Evolutionary conservation across 2,329 filamentous ascomycete genomes (phyloP), one percentile per base, ranked within the genome.

Genomic region (Thermothelomyces thermophilus): DNA sequence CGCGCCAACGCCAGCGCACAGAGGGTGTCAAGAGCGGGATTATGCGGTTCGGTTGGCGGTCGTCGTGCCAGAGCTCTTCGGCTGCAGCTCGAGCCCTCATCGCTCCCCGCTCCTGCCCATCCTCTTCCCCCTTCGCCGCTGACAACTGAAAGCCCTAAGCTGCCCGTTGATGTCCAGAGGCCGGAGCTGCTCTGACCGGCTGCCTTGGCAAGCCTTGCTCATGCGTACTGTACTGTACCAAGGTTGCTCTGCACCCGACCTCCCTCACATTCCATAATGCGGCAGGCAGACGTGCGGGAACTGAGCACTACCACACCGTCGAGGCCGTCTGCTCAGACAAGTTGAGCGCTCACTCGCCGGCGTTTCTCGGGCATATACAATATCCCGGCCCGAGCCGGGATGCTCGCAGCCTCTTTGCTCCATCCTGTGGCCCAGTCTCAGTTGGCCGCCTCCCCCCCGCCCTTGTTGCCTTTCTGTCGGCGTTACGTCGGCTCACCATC

Each of bases 211-310:
- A 46, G 40, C 51, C 50, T 48, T 26, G 39, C 28, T 22, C 37
- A 46, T 40, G 39, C 36, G 42, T 39, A 35, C 30, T 31, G 42
- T n/a, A n/a, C n/a, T n/a, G n/a, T n/a, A n/a, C n/a, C n/a, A n/a
- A n/a, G n/a, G n/a, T 44, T 51, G 40, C 48, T 53, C 44, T 33
- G 40, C 41, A 45, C 43, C 46, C 44, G 41, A 5, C 33, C 7
- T 11, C 39, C 39, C 39, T n/a, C 20, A 33, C 41, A 30, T 45
- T 39, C 37, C 40, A 40, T 16, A 20, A 39, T 20, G 26, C n/a
- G 22, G 34, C 43, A 45, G 39, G n/a, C 49, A 52, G 54, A 58
- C 51, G 51, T n/a, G 48, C 49, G 53, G 47, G 35, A 52, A 48
- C 30, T 26, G 40, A 45, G 43, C 53, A 47, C 49, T n/a, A 56